phyloP scores from a whole-genome alignment of 176 grass and related monocot genomes.

The Poa pratensis region DNA sequence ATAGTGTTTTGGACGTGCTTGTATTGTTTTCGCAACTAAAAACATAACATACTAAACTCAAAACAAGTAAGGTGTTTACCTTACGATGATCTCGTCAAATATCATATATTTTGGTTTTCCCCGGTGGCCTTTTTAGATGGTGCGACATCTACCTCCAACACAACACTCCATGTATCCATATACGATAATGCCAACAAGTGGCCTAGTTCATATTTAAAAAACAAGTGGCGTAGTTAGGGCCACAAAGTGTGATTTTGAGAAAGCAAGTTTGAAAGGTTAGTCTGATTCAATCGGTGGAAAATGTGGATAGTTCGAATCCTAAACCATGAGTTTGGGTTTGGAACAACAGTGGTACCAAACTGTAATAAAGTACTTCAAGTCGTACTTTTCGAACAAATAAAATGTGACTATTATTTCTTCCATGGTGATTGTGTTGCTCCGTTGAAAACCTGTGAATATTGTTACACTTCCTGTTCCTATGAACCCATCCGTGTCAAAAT shows the following conservation, averaged over 20 bases:
- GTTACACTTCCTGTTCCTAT: neutral
- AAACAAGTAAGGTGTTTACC: neutral
- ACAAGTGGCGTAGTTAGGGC: neutral
- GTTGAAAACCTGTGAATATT: neutral
- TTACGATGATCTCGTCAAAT: neutral
- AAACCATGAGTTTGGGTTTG: no score
- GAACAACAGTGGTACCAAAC: no score
- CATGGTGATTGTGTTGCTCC: neutral
- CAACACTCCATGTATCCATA: neutral
- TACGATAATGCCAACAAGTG: neutral
- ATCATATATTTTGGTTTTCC: neutral
- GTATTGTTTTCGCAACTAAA: neutral
- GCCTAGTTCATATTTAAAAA: no score
- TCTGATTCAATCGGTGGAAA: no score
- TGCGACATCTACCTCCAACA: neutral
- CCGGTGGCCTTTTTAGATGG: neutral
- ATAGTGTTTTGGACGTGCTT: neutral
- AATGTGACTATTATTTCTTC: neutral
- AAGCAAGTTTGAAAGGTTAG: no score
- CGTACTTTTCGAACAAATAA: neutral
- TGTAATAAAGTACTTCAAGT: no score
- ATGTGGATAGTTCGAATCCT: no score
- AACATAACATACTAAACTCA: neutral
- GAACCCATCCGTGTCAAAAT: neutral
- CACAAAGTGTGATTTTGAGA: neutral